phyloP scores from a whole-genome alignment of 75 land plant genomes.

The Azolla pinnata region DNA sequence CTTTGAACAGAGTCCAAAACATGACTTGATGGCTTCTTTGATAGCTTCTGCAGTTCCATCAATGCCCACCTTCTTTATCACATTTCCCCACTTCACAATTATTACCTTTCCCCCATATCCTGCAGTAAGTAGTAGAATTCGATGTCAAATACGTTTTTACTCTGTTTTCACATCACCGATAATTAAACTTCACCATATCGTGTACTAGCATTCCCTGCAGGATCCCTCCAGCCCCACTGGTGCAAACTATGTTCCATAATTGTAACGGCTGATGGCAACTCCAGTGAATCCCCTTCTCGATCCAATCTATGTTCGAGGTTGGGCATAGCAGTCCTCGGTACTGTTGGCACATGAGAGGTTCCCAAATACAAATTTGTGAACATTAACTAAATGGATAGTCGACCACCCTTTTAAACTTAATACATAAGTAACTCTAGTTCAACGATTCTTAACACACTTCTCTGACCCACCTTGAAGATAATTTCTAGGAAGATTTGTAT shows the following conservation, averaged over 20 bases:
- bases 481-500: no score
- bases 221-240: conserved; percentile 90
- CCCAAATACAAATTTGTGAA: background rate
- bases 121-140: conserved; percentile 22
- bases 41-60: conserved; percentile 90
- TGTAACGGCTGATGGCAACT: conserved; percentile 61
- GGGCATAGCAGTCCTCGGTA: conserved; percentile 39
- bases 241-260: conserved; percentile 51
- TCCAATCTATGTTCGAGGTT: conserved; percentile 77
- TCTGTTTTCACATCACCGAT: no score
- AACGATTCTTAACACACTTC: background rate
- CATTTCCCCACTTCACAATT: conserved; percentile 63
- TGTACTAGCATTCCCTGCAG: conserved; percentile 62
- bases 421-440: background rate
- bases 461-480: no score
- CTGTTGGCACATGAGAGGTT: no score
- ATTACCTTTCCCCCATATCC: conserved; percentile 72
- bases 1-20: conserved; percentile 79
- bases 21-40: conserved; percentile 77
- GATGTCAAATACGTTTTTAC: conserved; percentile 20
- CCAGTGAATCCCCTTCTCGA: conserved; percentile 70
- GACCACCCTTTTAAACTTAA: background rate
- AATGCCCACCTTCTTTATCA: conserved; percentile 66
- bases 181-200: background rate
- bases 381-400: background rate